Evolutionary conservation across 1,139 yeast genomes (phyloP).

Genomic region (Magnusiomyces ingens): DNA sequence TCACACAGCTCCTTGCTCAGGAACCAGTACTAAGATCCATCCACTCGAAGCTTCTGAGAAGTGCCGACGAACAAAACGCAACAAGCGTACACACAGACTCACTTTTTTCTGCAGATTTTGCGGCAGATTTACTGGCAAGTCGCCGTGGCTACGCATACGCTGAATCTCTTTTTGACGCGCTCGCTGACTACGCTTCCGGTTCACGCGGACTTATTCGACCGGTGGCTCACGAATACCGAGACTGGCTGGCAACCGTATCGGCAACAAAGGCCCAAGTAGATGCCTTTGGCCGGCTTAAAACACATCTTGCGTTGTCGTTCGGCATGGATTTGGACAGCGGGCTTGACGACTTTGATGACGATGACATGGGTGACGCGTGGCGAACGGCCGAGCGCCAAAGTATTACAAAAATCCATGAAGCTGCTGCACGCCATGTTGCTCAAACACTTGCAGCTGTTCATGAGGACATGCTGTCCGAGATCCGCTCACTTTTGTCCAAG

Average conservation of each 20-base stretch:
- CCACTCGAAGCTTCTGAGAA: slow-evolving; percentile 11
- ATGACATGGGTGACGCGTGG: slow-evolving; percentile 14
- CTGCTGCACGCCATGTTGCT: slow-evolving; percentile 7
- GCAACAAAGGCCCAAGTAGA: slow-evolving; percentile 11
- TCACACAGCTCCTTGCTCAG: slow-evolving; percentile 6
- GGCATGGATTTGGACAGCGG: neutral
- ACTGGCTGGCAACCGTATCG: slow-evolving; percentile 14
- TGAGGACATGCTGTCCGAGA: slow-evolving; percentile 9
- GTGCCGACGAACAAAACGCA: neutral
- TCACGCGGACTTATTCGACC: slow-evolving; percentile 12
- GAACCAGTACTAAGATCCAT: slow-evolving; percentile 14
- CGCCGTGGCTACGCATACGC: slow-evolving; percentile 12
- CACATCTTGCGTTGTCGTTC: slow-evolving; percentile 6
- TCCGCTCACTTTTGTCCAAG: slow-evolving; percentile 1
- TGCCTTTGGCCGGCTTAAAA: slow-evolving; percentile 12
- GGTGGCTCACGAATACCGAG: slow-evolving; percentile 12
- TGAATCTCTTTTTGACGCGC: slow-evolving; percentile 6
- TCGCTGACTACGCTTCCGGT: slow-evolving; percentile 13
- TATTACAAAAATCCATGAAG: slow-evolving; percentile 7
- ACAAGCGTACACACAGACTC: slow-evolving; percentile 6
- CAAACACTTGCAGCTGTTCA: slow-evolving; percentile 9
- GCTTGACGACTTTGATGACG: slow-evolving; percentile 4
- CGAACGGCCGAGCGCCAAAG: slow-evolving; percentile 8
- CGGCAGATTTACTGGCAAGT: slow-evolving; percentile 2
- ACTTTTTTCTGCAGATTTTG: slow-evolving; percentile 13